Evolutionary conservation across 2,329 filamentous ascomycete species (phyloP), one percentile per base, ranked within the genome.

Genomic region (Graphilbum ipis-grandicollis): DNA sequence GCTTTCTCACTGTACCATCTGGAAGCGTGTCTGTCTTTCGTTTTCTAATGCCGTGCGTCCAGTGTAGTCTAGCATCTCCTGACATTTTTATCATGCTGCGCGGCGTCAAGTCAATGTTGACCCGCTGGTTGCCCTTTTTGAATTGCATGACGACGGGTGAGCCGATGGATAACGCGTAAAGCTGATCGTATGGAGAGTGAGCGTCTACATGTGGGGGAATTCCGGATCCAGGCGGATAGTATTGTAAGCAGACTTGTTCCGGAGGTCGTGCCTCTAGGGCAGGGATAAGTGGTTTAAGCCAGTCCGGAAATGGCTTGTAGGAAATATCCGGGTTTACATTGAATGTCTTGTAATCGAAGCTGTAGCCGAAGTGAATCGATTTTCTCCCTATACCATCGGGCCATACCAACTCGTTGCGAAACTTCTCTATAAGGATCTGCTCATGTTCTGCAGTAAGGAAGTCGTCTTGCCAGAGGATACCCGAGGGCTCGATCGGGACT

Each of bases 151-250:
- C 41, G 1, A 65, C 48, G 0, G 57, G 53, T 0, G 53, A 48
- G 0, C 62, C 62, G 2, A 63, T 54, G 0, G 59, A 63, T 1
- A 65, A 44, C 10, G 58, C 51, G 39, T 65, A 65, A 3, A 65
- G 53, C 44, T 63, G 58, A 39, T 57, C 60, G 23, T 55, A 66
- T 9, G 58, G 52, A 35, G 53, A 56, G 49, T 73, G 70, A 3
- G 69, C 70, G 50, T 75, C 70, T 37, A 68, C 68, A 45, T 75
- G 70, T 0, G 70, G 70, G 9, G 70, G 70, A 44, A 75, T 75
- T 2, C 70, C 70, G 0, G 63, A 56, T 6, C 70, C 70, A 0
- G 69, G 69, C 0, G 70, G 65, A 46, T 75, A 75, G 47, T 71
- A 63, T 51, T 74, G 69, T 14, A 72, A 52, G 43, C 68, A 73